Percentiles rank a stretch among this genome's conserved stretches.
phyloP scores from a whole-genome alignment of 78 protist species.

The Capsaspora owczarzaki region DNA sequence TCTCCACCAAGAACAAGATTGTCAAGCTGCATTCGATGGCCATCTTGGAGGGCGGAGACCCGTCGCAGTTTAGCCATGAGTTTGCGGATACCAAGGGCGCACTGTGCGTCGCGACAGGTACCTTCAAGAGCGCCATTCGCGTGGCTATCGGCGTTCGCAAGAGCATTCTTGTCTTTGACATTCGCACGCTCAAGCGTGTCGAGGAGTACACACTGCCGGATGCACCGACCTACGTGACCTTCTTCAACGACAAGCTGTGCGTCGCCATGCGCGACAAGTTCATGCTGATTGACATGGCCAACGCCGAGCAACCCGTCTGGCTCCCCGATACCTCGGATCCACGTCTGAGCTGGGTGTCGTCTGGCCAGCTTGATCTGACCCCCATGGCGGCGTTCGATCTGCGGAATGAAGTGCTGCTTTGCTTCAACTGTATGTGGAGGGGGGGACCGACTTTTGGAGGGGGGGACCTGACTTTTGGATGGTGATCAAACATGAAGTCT shows the following conservation, averaged over 20 bases:
- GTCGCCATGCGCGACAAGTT: neutral
- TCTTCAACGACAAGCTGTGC: neutral
- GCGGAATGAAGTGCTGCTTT: neutral
- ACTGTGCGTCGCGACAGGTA: neutral
- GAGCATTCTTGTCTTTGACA: neutral
- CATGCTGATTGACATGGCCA: neutral
- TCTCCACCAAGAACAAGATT: too few species aligned
- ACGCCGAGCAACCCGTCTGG: neutral
- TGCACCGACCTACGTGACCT: neutral
- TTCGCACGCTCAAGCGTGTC: neutral
- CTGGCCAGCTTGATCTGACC: neutral
- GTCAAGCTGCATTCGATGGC: too few species aligned
- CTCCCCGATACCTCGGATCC: neutral
- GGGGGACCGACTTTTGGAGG: neutral
- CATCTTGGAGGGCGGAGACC: too few species aligned
- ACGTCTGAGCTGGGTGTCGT: neutral
- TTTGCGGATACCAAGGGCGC: too few species aligned
- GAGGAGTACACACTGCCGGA: neutral
- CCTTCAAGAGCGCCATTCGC: neutral
- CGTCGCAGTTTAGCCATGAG: too few species aligned
- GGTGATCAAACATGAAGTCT: neutral
- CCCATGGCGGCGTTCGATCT: neutral
- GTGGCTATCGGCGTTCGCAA: neutral
- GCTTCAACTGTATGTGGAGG: conserved; percentile 1
- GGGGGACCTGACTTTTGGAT: neutral